These are phyloP conservation scores for Asterophora lycoperdoides DNA, from an alignment of 768 basidiomycete species.

Conservation along the genomic window DNA sequence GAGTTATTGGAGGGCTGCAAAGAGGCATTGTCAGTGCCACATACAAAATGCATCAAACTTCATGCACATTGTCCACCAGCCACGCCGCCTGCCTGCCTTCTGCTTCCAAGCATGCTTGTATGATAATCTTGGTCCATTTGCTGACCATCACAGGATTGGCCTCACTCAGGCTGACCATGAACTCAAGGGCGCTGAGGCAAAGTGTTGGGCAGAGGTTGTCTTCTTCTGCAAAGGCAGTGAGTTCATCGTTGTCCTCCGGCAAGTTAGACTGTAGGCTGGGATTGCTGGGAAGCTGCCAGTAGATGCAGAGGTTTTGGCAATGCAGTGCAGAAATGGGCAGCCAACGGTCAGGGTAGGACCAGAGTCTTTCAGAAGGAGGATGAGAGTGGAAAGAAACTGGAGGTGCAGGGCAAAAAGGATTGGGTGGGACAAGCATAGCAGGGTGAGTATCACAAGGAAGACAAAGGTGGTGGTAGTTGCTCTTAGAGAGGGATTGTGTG, in stretches of 20 bases:
- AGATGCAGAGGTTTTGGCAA: conserved; percentile 11
- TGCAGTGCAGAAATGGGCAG: conserved; percentile 37
- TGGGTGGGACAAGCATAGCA: conserved; percentile 64
- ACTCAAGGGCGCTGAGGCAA: conserved; percentile 71
- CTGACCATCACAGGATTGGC: conserved; percentile 66
- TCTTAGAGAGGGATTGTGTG: conserved; percentile 21
- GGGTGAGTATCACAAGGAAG: conserved; percentile 66
- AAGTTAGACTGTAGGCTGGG: too few relatives aligned
- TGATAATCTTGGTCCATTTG: conserved; percentile 65
- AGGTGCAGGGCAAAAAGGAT: conserved; percentile 73
- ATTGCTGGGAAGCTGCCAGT: conserved; percentile 27
- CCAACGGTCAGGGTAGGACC: conserved; percentile 49
- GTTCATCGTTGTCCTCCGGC: conserved; percentile 25
- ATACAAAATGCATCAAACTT: conserved; percentile 24
- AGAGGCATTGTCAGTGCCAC: background rate
- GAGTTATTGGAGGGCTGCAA: conserved; percentile 58
- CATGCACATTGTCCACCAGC: conserved; percentile 66
- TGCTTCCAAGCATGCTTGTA: conserved; percentile 75
- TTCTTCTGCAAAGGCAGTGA: conserved; percentile 35
- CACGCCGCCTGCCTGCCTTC: conserved; percentile 46
- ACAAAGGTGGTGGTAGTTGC: conserved; percentile 48
- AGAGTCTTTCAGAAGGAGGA: conserved; percentile 53
- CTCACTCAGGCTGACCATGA: conserved; percentile 80
- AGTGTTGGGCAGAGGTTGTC: conserved; percentile 68
- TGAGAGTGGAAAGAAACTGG: conserved; percentile 65